phyloP scores from a whole-genome alignment of 2,329 filamentous ascomycete species.

The Xylaria sp. region DNA sequence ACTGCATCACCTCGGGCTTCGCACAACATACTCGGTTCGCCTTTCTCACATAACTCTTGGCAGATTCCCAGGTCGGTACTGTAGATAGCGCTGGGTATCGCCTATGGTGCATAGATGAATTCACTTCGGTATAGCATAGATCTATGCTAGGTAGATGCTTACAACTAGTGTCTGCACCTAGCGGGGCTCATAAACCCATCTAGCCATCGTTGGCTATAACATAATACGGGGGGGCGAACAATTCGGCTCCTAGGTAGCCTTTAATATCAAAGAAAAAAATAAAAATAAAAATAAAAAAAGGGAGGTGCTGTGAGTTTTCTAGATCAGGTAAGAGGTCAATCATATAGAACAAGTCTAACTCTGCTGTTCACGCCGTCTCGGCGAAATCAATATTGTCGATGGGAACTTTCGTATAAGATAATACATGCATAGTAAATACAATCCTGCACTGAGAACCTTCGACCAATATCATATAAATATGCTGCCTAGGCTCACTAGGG shows the following conservation, averaged over 20 bases:
- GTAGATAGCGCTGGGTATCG: neutral
- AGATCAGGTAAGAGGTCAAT: neutral
- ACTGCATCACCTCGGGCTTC: slow-evolving; percentile 29
- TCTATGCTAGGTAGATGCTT: neutral
- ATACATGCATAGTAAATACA: neutral
- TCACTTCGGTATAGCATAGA: neutral
- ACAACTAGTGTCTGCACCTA: neutral
- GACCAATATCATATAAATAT: neutral
- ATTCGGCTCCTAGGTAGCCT: neutral
- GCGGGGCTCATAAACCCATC: neutral
- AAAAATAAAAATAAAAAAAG: neutral
- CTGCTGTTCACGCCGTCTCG: neutral
- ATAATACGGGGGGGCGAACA: neutral
- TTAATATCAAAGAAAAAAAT: neutral
- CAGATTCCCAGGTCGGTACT: neutral
- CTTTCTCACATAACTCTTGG: slow-evolving; percentile 6
- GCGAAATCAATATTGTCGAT: neutral
- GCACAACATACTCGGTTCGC: slow-evolving; percentile 23
- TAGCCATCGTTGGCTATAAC: neutral
- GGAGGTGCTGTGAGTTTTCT: neutral
- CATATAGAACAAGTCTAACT: neutral
- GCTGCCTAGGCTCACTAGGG: neutral
- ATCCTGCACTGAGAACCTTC: neutral
- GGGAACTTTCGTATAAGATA: neutral
- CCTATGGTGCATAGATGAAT: slow-evolving; percentile 5